Evolutionary conservation across 139 green algal genomes (phyloP), one percentile per base, ranked within the genome.

Genomic region (Coelastrella sp.): DNA sequence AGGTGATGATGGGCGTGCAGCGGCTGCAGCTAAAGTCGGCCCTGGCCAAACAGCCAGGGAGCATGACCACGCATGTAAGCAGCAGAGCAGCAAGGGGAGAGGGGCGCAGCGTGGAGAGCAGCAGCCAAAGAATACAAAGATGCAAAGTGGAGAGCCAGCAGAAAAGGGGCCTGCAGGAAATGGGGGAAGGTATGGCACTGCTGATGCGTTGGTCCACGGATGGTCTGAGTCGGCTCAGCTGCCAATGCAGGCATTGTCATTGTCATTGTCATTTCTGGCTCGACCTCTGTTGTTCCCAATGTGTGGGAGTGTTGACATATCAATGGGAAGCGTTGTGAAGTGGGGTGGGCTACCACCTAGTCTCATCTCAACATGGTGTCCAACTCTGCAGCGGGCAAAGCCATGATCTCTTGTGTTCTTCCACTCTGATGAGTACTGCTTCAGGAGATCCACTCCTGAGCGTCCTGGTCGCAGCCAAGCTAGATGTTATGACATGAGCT

Each of bases 401-500:
- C 35, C 35, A 1, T 49, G 35, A 49, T 49, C 3, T 49, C 35
- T 49, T 49, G 35, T 49, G 35, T 49, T 49, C 35, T 49, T 49
- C 35, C 35, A 49, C 35, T 49, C 3, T 49, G 35, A 49, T 49
- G 35, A 49, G 35, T 49, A 49, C 35, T 49, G 35, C 35, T 49
- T 24, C 19, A 24, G 17, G 68, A 15, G 15, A 10, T 19, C 68
- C 68, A 76, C 17, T 25, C 68, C 10, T 27, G 79, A 72, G 56
- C 56, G 8, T 58, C n/a, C 24, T 22, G 56, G 27, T 19, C 58
- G 79, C 57, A 20, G 1, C 49, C 15, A 15, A 68, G 79, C 79
- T 35, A 72, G 58, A 24, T 20, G 10, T 7, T 85, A 85, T 58
- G 58, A 85, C 79, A 85, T 85, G 58, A 85, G 79, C 79, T 57